A percentile compares a stretch with the other conserved stretches of the same genome.
These are phyloP conservation scores for Aspergillus saccharolyticus DNA, from an alignment of 495 filamentous ascomycete species.

Conservation along the genomic window DNA sequence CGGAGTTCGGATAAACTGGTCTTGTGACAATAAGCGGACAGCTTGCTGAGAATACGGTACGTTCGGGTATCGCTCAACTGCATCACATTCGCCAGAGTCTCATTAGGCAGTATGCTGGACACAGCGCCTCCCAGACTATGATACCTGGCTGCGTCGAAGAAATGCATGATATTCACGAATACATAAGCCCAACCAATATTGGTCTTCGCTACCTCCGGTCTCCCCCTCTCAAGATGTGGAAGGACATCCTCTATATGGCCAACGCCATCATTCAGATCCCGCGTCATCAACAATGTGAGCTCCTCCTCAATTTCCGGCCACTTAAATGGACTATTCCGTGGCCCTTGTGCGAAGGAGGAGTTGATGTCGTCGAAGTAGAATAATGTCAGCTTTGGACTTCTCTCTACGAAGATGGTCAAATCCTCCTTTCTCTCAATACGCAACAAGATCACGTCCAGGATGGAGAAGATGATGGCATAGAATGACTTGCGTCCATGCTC, in stretches of 20 bases:
- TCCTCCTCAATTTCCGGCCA: not conserved
- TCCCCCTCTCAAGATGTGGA: too few relatives aligned
- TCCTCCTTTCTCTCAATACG: conserved; percentile 1
- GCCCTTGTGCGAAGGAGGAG: conserved; percentile 8
- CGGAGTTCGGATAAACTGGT: conserved; percentile 8
- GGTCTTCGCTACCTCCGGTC: too few relatives aligned
- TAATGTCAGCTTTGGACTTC: conserved; percentile 12
- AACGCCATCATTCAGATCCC: too few relatives aligned
- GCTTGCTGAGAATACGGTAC: conserved; percentile 8
- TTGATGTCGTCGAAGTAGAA: conserved; percentile 13
- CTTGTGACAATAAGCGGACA: conserved; percentile 12
- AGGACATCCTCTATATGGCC: too few relatives aligned
- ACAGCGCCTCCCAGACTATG: conserved; percentile 1
- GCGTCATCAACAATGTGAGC: not conserved
- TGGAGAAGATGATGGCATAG: conserved; percentile 17
- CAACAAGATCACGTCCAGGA: conserved; percentile 16
- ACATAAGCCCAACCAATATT: too few relatives aligned
- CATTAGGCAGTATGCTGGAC: conserved; percentile 12
- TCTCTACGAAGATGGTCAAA: conserved; percentile 4
- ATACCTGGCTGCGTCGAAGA: conserved; percentile 14
- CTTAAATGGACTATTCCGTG: conserved; percentile 5
- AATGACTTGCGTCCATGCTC: conserved; percentile 9
- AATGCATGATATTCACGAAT: conserved; percentile 5
- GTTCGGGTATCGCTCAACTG: conserved; percentile 12
- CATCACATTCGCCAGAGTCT: conserved; percentile 17